Base-by-base conservation (phyloP, 306 rosid species). In the Sindora glabra region DNA sequence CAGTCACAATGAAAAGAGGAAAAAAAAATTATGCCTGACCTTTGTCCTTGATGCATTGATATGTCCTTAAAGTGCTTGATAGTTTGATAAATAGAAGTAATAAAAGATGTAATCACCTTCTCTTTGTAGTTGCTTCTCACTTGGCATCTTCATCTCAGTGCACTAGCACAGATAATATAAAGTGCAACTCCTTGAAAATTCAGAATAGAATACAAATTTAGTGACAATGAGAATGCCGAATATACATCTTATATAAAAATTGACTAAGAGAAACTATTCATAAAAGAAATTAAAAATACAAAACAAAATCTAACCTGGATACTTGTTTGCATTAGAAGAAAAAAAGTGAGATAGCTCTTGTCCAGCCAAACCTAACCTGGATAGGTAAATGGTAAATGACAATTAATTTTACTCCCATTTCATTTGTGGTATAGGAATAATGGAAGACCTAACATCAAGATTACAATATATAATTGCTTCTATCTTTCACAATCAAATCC, bases 1-100 rank as follows among this genome's bases (percentile, higher is more conserved):
- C 40, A 44, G 26, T 58, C 16, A 27, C 25, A 45, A 27, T n/a
- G n/a, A n/a, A n/a, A n/a, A 37, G 29, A 59, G 26, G 29, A n/a
- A 33, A 59, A 17, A 71, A 32, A 44, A 69, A 48, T 44, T 21
- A 47, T 12, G 18, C 42, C 52, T 77, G 64, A 94, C 99, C 99
- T 94, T 82, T 27, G 99, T 78, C 70, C 84, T 94, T 52, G 81
- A 74, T 44, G 77, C 53, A 79, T 89, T 90, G 55, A 77, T 27
- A 81, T 5, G 66, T 94, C 99, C 77, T 84, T 94, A 69, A 94
- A 86, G 65, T 33, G 62, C 74, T 84, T 89, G 78, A 94, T 89
- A 77, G 75, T 75, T 18, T 62, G 82, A 68, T 89, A 84, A 65
- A 94, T 75, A 33, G 87, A 89, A 58, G 62, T 23, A 36, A 86